Percentiles rank a stretch among this genome's conserved stretches.
These are phyloP conservation scores for Helotiales sp. DNA, from an alignment of 2,329 filamentous ascomycete genomes.

Conservation along the genomic window DNA sequence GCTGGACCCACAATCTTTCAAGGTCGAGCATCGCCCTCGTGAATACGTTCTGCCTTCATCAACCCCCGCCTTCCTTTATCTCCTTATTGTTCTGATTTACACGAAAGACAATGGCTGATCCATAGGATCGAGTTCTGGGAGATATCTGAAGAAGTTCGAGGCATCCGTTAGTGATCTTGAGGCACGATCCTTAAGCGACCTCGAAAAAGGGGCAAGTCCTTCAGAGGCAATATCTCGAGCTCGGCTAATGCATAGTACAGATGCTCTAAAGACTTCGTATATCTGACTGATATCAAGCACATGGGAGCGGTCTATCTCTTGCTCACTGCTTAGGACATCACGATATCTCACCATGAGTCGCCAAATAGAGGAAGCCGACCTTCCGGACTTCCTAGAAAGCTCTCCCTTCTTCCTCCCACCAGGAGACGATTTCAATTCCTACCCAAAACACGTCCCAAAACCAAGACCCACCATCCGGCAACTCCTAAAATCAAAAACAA, in stretches of 20 bases:
- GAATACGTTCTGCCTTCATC: no score
- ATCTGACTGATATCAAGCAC: no score
- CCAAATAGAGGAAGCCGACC: conserved; percentile 7
- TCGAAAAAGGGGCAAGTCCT: not conserved
- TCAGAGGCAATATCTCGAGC: not conserved
- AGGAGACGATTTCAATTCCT: conserved; percentile 2
- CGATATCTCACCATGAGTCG: conserved; percentile 2
- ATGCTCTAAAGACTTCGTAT: not conserved
- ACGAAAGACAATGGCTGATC: no score
- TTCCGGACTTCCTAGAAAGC: conserved; percentile 26
- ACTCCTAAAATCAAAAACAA: conserved; percentile 31
- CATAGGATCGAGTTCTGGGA: no score
- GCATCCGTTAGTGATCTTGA: no score
- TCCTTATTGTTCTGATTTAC: no score
- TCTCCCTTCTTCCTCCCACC: conserved; percentile 29
- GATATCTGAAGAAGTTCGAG: no score
- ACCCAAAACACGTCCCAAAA: not conserved
- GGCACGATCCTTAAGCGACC: not conserved
- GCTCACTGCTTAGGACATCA: not conserved
- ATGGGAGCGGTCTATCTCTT: not conserved
- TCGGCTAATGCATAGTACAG: not conserved
- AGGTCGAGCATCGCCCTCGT: no score
- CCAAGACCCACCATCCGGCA: conserved; percentile 36
- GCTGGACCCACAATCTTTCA: no score
- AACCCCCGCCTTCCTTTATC: no score